Percentiles rank a stretch among this genome's conserved stretches.
phyloP scores from a whole-genome alignment of 495 filamentous ascomycete species.

The Hypomontagnella submonticulosa region DNA sequence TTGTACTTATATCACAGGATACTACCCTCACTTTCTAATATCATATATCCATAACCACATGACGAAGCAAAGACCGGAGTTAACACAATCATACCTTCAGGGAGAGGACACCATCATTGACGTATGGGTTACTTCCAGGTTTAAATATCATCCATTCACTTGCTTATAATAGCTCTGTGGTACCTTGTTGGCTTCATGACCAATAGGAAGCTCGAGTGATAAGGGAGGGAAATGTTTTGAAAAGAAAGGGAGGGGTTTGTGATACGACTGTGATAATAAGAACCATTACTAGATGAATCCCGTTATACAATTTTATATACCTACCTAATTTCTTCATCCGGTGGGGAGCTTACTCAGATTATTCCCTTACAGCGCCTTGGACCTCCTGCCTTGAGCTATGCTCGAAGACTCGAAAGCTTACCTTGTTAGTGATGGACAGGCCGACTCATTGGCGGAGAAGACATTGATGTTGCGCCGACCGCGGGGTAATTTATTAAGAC shows the following conservation, averaged over 20 bases:
- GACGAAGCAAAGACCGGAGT: too few species aligned
- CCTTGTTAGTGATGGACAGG: slow-evolving; percentile 20
- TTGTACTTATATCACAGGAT: too few species aligned
- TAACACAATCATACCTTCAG: neutral
- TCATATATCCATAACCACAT: too few species aligned
- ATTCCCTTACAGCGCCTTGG: slow-evolving; percentile 24
- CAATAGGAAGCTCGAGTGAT: slow-evolving; percentile 12
- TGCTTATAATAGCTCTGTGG: slow-evolving; percentile 1
- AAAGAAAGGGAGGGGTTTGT: neutral
- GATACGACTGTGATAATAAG: neutral
- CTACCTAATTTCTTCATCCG: neutral
- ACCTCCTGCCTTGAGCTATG: slow-evolving; percentile 19
- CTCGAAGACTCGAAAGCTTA: slow-evolving; percentile 19
- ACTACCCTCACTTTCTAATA: too few species aligned
- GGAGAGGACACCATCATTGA: slow-evolving; percentile 7
- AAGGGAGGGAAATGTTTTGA: slow-evolving; percentile 12
- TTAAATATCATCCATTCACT: neutral
- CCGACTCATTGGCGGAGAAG: slow-evolving; percentile 26
- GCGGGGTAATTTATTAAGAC: slow-evolving; percentile 32
- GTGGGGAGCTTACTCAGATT: slow-evolving; percentile 36
- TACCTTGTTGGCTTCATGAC: slow-evolving; percentile 13
- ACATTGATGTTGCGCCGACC: slow-evolving; percentile 29
- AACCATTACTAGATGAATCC: slow-evolving; percentile 17
- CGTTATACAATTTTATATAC: slow-evolving; percentile 4
- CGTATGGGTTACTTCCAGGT: slow-evolving; percentile 22